Base-by-base conservation (phyloP, 306 rosid genomes). In the Vigna unguiculata region DNA sequence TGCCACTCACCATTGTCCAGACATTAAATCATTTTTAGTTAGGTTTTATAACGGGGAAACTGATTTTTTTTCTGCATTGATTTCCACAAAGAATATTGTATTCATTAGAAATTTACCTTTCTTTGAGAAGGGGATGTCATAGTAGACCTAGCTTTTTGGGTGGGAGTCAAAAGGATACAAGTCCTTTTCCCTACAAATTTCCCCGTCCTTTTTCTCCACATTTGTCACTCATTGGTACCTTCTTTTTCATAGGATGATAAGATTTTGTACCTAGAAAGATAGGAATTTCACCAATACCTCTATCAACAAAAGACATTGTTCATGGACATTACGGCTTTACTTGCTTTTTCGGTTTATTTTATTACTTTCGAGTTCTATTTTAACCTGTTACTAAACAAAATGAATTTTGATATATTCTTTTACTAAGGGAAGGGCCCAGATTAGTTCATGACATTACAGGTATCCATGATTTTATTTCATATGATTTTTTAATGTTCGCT, bases 241-340 rank as follows among this genome's bases (percentile, higher is more conserved):
- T 68, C 17, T 53, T 64, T 78, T 74, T 48, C 73, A 38, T 67
- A 30, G 68, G 46, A 38, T 57, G 46, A 38, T 57, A 46, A 76
- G 53, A 78, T 81, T 75, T 75, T 78, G 86, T 78, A 81, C 54
- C 66, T 69, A 79, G 75, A 79, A 21, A 3, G 25, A 22, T 83
- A 78, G 83, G 79, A 78, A 46, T 38, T 71, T 64, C 70, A 7
- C 16, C 54, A 48, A 45, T 59, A 9, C 24, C 55, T 68, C 46
- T 72, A 40, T 68, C 54, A 51, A 46, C 65, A 11, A 36, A 40
- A 22, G 59, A 4, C 52, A 22, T 52, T 68, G 49, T 72, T 22
- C 60, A 4, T 40, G 14, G 53, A 52, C 19, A 34, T 49, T 24
- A 25, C 58, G 49, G 19, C 64, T 43, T 19, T 36, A 10, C 9